phyloP scores from a whole-genome alignment of 345 rosid species.

The Hypericum androsaemum region DNA sequence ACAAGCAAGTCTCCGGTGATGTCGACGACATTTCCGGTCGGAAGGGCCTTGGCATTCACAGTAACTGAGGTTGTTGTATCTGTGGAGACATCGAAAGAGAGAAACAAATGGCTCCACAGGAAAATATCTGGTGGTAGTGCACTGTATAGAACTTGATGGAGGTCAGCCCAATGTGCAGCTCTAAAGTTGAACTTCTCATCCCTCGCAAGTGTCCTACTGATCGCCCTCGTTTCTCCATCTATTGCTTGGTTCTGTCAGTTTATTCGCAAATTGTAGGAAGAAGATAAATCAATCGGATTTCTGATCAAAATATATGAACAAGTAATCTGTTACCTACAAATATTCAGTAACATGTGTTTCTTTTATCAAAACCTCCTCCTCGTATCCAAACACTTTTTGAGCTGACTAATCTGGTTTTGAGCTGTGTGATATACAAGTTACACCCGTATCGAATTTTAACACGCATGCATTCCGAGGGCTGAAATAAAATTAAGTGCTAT shows the following conservation, averaged over 20 bases:
- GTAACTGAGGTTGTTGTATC: slow-evolving; percentile 28
- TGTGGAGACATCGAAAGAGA: slow-evolving; percentile 40
- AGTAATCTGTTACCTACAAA: no score
- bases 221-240: slow-evolving; percentile 28
- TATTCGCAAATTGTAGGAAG: no score
- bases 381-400: no score
- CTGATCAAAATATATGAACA: no score
- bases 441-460: no score
- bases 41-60: slow-evolving; percentile 38
- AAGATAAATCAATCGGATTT: no score
- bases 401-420: no score
- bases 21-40: slow-evolving; percentile 36
- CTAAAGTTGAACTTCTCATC: slow-evolving; percentile 60
- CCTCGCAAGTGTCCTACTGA: slow-evolving; percentile 34
- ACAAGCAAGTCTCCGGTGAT: slow-evolving; percentile 52
- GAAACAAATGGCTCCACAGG: slow-evolving; percentile 52
- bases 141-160: slow-evolving; percentile 42
- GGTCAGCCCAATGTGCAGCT: slow-evolving; percentile 78
- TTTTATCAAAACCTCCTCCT: no score
- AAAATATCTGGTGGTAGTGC: slow-evolving; percentile 40
- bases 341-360: no score
- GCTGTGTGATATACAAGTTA: no score
- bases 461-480: no score
- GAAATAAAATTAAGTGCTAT: no score
- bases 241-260: slow-evolving; percentile 39